Evolutionary conservation across 2,329 filamentous ascomycete species (phyloP).

Genomic region (Ceratocystis huliohia): DNA sequence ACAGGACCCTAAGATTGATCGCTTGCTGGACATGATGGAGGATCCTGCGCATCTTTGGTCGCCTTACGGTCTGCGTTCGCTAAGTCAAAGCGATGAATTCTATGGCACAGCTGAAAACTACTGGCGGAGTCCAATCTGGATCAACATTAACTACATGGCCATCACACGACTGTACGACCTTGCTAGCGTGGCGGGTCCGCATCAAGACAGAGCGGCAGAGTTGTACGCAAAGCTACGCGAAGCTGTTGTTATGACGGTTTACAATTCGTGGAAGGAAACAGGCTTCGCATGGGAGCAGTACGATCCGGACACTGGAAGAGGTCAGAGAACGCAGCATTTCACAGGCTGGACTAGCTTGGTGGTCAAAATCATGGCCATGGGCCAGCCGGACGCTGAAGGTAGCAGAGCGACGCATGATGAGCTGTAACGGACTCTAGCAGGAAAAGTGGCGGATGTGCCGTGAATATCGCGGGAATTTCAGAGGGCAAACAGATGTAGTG

Average conservation of each 20-base stretch:
- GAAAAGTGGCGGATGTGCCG: neutral
- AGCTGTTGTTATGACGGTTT: slow-evolving; percentile 83
- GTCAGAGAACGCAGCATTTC: slow-evolving; percentile 96
- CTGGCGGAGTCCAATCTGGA: slow-evolving; percentile 90
- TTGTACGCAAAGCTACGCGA: slow-evolving; percentile 65
- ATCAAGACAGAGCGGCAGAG: slow-evolving; percentile 53
- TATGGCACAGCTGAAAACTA: slow-evolving; percentile 94
- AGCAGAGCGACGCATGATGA: slow-evolving; percentile 33
- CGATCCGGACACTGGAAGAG: slow-evolving; percentile 78
- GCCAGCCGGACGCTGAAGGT: slow-evolving; percentile 32
- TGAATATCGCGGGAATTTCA: neutral
- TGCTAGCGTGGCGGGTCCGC: slow-evolving; percentile 47
- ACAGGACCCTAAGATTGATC: slow-evolving; percentile 60
- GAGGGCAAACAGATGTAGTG: neutral
- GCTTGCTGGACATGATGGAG: slow-evolving; percentile 62
- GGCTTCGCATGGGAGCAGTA: slow-evolving; percentile 99
- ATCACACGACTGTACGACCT: slow-evolving; percentile 19
- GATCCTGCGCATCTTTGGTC: slow-evolving; percentile 85
- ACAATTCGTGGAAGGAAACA: slow-evolving; percentile 73
- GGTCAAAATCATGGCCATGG: slow-evolving; percentile 95
- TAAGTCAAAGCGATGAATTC: slow-evolving; percentile 69
- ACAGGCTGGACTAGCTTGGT: slow-evolving; percentile 98
- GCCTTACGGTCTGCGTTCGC: slow-evolving; percentile 70
- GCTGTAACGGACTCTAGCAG: slow-evolving; percentile 28
- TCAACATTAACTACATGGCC: slow-evolving; percentile 89